Conservation (phyloP, 176 grass and related monocot genomes). For the Phoenix roebelenii region DNA sequence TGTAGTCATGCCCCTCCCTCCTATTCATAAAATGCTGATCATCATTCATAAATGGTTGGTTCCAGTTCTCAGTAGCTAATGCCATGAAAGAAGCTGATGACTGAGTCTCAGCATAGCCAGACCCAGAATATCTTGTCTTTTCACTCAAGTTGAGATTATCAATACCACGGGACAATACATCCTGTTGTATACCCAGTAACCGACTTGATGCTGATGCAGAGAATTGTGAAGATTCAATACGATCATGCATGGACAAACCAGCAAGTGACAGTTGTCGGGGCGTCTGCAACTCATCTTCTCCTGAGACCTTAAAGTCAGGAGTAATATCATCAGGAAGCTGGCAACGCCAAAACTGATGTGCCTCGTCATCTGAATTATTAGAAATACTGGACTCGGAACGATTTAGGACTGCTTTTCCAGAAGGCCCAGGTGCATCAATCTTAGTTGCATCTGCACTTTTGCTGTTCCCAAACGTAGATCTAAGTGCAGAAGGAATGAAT, state of each 20-base stretch:
- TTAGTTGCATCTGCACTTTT: slow-evolving; percentile 38
- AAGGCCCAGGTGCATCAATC: slow-evolving; percentile 34
- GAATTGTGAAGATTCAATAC: slow-evolving; percentile 23
- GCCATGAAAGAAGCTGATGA: slow-evolving; percentile 35
- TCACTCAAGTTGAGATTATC: slow-evolving; percentile 24
- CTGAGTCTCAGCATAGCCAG: slow-evolving; percentile 43
- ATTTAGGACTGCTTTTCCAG: slow-evolving; percentile 58
- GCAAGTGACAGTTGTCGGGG: slow-evolving; percentile 56
- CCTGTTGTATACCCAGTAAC: slow-evolving; percentile 31
- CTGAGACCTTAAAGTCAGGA: slow-evolving; percentile 68
- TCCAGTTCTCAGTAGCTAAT: slow-evolving; percentile 55
- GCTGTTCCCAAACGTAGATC: slow-evolving; percentile 35
- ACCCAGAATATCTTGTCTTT: slow-evolving; percentile 28
- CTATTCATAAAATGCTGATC: slow-evolving; percentile 37
- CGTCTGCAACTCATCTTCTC: slow-evolving; percentile 46
- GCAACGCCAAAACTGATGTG: slow-evolving; percentile 68
- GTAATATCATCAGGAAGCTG: slow-evolving; percentile 98
- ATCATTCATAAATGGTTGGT: slow-evolving; percentile 24
- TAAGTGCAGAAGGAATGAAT: slow-evolving; percentile 74
- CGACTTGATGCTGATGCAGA: slow-evolving; percentile 34
- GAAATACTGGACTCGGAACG: slow-evolving; percentile 69
- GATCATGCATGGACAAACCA: slow-evolving; percentile 63
- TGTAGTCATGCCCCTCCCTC: slow-evolving; percentile 38
- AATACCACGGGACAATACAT: slow-evolving; percentile 33
- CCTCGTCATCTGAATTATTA: slow-evolving; percentile 90